Conservation (phyloP, 164 flowering plant genomes). For the Stephania cephalantha region DNA sequence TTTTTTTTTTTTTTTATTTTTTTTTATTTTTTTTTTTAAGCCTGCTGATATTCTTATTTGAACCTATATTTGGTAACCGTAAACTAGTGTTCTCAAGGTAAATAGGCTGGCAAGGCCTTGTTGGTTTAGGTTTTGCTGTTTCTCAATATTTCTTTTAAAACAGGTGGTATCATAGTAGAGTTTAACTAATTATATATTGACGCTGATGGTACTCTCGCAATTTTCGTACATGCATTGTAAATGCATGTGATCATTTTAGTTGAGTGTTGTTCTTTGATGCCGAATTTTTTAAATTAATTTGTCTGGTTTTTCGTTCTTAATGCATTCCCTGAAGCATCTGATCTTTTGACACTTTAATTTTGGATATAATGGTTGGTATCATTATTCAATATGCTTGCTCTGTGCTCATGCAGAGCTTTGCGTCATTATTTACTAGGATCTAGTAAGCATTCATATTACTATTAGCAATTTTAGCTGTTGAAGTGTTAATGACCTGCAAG, state of each 20-base stretch:
- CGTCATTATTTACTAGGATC: no score
- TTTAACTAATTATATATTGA: background rate
- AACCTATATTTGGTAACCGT: background rate
- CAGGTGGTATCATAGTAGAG: background rate
- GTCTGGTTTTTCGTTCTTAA: background rate
- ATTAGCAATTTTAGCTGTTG: background rate
- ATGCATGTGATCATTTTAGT: background rate
- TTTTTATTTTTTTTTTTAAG: no score
- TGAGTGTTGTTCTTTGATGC: background rate
- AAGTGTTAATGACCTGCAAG: background rate
- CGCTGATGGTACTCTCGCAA: background rate
- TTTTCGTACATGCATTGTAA: background rate
- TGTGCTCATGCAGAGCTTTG: background rate
- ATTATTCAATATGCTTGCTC: background rate
- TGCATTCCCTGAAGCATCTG: background rate
- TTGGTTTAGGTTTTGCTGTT: background rate
- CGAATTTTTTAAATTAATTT: background rate
- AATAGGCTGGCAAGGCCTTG: background rate
- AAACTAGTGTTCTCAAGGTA: background rate
- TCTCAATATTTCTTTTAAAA: background rate
- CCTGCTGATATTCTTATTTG: background rate
- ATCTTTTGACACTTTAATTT: background rate
- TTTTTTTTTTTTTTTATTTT: no score
- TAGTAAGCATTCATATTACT: background rate
- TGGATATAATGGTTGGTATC: background rate